These are phyloP conservation scores for Rubus idaeus DNA, from an alignment of 306 rosid species.

Conservation along the genomic window DNA sequence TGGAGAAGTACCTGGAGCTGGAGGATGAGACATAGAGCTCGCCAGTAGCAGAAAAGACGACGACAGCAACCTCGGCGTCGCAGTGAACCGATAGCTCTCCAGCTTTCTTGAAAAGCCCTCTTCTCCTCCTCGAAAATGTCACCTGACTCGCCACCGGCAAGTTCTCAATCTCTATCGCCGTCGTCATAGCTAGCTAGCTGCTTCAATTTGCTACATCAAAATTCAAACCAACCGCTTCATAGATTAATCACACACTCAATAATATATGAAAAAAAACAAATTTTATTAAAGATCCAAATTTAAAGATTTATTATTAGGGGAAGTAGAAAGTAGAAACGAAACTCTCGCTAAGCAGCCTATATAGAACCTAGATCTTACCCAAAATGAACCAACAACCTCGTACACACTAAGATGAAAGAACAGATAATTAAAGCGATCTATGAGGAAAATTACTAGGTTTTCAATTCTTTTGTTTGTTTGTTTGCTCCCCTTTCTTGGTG, in stretches of 20 bases:
- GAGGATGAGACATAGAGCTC: conserved; percentile 38
- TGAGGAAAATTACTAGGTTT: neutral
- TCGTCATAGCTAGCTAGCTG: conserved; percentile 22
- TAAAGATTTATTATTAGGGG: too few relatives aligned
- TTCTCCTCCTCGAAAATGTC: conserved; percentile 44
- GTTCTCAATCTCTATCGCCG: conserved; percentile 41
- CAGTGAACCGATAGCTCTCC: conserved; percentile 44
- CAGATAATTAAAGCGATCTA: neutral
- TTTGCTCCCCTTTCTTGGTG: neutral
- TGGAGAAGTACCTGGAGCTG: conserved; percentile 30
- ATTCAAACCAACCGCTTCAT: neutral
- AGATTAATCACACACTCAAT: neutral
- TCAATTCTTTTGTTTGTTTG: too few relatives aligned
- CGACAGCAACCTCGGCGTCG: conserved; percentile 40
- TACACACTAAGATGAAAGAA: neutral
- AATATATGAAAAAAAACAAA: too few relatives aligned
- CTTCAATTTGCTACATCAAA: neutral
- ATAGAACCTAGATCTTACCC: neutral
- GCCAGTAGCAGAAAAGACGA: conserved; percentile 44
- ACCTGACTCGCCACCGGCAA: conserved; percentile 41
- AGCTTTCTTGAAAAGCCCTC: conserved; percentile 48
- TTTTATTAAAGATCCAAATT: neutral
- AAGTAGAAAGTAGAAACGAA: neutral
- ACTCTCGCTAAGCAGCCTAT: conserved; percentile 3
- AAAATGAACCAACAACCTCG: neutral